Evolutionary conservation across 768 basidiomycete genomes (phyloP), one percentile per base, ranked within the genome.

Genomic region (Lactarius pseudohatsudake): DNA sequence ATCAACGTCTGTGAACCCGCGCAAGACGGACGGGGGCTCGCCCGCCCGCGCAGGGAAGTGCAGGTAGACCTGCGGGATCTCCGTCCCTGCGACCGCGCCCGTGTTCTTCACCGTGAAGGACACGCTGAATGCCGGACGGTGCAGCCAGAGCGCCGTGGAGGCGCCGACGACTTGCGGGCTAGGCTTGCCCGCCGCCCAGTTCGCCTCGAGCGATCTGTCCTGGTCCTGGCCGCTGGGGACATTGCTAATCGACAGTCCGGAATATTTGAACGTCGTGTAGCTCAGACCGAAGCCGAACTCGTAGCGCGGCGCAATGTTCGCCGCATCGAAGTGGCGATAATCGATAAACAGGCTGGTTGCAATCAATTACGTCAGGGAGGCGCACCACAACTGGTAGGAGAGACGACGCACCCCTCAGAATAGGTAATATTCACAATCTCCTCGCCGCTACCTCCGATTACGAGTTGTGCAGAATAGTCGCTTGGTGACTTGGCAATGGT

Each of bases 271-370:
- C 2, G 77, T 82, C 53, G 95, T 90, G 79, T 97, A 98, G 64
- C 87, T 90, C 72, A 96, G 75, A 0, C 95, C 95, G 74, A 87
- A 96, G 5, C 95, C 95, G 74, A 98, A 98, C 73, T 92, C 91
- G 72, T 86, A 94, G 43, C 90, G 89, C 4, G 92, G 92, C 0
- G 81, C 81, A 69, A 93, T 91, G 68, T 87, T 84, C 75, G 84
- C 78, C 84, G 72, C 67, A 58, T 81, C 81, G 65, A 82, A 82
- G 66, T 75, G 76, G 36, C 79, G 70, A 63, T 82, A 80, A 66
- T 72, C 72, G 60, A 75, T 65, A 61, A 72, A 70, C 70, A 80
- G 61, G 55, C 72, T 64, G 28, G 9, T 20, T 18, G 1, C 18
- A n/a, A 9, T 26, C 41, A 32, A 16, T 6, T 32, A 5, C 20